phyloP scores from a whole-genome alignment of 345 rosid genomes.

The Ceriops zippeliana region DNA sequence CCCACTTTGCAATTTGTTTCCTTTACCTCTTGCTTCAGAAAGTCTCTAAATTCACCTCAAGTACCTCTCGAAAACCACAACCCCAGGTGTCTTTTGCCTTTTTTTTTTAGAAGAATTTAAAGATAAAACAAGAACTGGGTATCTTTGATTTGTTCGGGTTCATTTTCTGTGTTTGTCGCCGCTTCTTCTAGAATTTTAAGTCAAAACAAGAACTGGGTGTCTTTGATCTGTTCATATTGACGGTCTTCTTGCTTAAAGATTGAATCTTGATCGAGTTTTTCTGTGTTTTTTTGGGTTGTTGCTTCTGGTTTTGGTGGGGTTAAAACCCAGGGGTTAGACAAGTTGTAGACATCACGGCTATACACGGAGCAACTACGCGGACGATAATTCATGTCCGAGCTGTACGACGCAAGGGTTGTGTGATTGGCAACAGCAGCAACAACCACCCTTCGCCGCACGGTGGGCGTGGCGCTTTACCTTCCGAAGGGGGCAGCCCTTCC shows the following conservation, averaged over 20 bases:
- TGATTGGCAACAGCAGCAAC: conserved; percentile 40
- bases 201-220: no score
- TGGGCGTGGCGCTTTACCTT: conserved; percentile 99
- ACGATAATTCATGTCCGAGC: conserved; percentile 73
- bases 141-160: no score
- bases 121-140: no score
- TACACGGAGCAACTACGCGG: conserved; percentile 53
- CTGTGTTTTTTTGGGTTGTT: background rate
- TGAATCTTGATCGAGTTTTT: background rate
- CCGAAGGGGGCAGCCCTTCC: conserved; percentile 99
- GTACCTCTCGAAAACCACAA: no score
- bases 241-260: background rate
- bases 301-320: background rate
- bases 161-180: background rate
- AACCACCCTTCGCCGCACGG: conserved; percentile 96
- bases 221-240: no score
- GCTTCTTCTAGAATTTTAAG: no score
- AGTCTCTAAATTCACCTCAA: background rate
- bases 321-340: conserved; percentile 25
- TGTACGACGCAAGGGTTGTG: conserved; percentile 77
- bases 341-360: conserved; percentile 97
- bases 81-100: no score
- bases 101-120: no score
- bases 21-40: background rate
- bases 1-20: background rate